These are phyloP conservation scores for Pseudogymnoascus sp. DNA, from an alignment of 2,329 filamentous ascomycete genomes.

Conservation along the genomic window DNA sequence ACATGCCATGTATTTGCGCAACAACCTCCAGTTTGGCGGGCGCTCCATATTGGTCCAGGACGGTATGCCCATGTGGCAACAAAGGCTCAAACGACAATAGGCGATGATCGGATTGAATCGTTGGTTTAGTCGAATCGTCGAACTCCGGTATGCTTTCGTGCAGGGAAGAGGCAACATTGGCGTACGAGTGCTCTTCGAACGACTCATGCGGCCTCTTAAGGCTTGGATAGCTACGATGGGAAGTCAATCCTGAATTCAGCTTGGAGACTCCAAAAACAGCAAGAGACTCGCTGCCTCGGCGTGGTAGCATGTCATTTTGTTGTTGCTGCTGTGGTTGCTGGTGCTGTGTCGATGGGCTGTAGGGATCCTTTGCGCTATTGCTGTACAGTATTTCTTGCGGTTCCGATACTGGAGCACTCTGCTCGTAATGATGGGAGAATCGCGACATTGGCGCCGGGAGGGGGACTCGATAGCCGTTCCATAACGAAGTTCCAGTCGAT, in stretches of 20 bases:
- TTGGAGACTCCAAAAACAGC: neutral
- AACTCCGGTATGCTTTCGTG: slow-evolving; percentile 22
- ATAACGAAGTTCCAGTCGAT: neutral
- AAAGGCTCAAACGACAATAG: slow-evolving; percentile 28
- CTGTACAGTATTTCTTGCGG: neutral
- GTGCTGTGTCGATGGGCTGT: neutral
- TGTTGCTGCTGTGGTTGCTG: neutral
- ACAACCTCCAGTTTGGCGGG: slow-evolving; percentile 42
- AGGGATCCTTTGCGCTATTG: neutral
- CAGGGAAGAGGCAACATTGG: slow-evolving; percentile 23
- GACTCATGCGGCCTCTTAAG: slow-evolving; percentile 27
- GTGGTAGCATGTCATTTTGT: neutral
- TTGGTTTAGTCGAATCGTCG: slow-evolving; percentile 24
- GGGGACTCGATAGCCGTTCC: slow-evolving; percentile 5
- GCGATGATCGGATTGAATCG: slow-evolving; percentile 29
- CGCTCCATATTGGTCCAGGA: slow-evolving; percentile 44
- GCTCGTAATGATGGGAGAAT: slow-evolving; percentile 3
- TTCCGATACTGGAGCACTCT: neutral
- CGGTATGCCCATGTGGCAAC: slow-evolving; percentile 33
- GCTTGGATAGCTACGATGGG: slow-evolving; percentile 28
- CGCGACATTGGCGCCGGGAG: slow-evolving; percentile 1
- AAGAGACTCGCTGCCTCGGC: slow-evolving; percentile 3
- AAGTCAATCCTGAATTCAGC: slow-evolving; percentile 17
- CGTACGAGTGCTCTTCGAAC: slow-evolving; percentile 24
- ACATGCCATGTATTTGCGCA: slow-evolving; percentile 81